Evolutionary conservation across 208 protist species (phyloP), one percentile per base, ranked within the genome.

Genomic region (Trypanosoma avium): DNA sequence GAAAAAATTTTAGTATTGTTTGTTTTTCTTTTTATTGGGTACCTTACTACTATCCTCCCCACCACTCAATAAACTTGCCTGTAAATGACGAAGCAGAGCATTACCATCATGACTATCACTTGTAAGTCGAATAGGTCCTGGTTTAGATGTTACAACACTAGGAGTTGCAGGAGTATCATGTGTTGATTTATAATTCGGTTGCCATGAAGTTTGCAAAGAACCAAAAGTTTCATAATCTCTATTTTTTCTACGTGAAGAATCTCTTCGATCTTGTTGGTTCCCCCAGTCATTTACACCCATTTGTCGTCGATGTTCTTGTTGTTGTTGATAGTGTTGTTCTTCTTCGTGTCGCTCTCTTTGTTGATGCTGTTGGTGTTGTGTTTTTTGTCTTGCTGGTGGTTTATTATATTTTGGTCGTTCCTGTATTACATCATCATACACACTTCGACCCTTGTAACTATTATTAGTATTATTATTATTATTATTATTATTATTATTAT

Each of bases 11-110:
- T 36, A 64, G n/a, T 27, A 45, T 15, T 9, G 32, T 43, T 32
- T 70, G 22, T 47, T n/a, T 45, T 27, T 67, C 61, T 40, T 32
- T 58, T 26, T 54, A 46, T 36, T 43, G 15, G 61, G 8, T 24
- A 30, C 10, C 15, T 5, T 8, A n/a, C 45, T 59, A 32, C 13
- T 21, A 46, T 32, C 7, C 21, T 19, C 27, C 46, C 6, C 45
- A n/a, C 27, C 52, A 19, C 17, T 36, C 9, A 33, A 55, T n/a
- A 61, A 29, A 55, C 43, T 47, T 4, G 45, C 54, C 60, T 69
- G 58, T 27, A 78, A 46, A 27, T 73, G 56, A 9, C 72, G 63
- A 55, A 78, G 58, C 30, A 78, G 36, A 5, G 63, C 55, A 27
- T 8, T 19, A 36, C 66, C 72, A 62, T 78, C 66, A 26, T 47